Base-by-base conservation (phyloP, 208 protist species). In the Acanthamoeba castellanii region DNA sequence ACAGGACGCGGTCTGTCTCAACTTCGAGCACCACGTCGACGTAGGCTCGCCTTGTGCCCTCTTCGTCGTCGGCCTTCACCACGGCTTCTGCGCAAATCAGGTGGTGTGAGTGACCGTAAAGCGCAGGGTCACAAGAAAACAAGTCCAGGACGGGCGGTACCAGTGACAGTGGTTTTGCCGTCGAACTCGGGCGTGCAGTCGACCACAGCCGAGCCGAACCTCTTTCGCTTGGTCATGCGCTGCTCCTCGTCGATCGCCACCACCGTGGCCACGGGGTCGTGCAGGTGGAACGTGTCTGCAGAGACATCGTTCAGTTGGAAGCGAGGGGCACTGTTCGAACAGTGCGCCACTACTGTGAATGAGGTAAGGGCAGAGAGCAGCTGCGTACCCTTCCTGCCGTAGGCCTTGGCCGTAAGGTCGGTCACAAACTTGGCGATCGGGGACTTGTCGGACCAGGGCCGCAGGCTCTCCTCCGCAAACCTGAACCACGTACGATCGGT, bases 191-290 rank as follows among this genome's bases (percentile, higher is more conserved):
- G 42, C 22, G 76, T 59, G 45, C 76, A 85, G 42, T 85, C 76
- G 25, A 85, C 76, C 42, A 27, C 42, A 11, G 42, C 76, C 5
- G 45, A 18, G 25, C 45, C 45, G 22, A 85, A 85, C 9, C 76
- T 25, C 76, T 85, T 85, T 25, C 76, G 34, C 76, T 85, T 85
- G 42, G 76, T 85, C 76, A 85, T 85, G 45, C 76, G 34, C 47
- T 85, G 76, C 45, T 47, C 76, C 22, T 85, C 76, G 22, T 85
- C 76, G 27, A 85, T 47, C 11, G 76, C 76, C 42, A 85, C 76
- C 45, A 85, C 76, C 76, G 59, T 85, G 27, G 76, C 76, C 45
- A 57, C 45, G 5, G 76, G 76, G 27, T 85, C 76, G 76, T 85
- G 76, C 47, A 85, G 47, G 42, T 85, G 76, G 76, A 85, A 85